These are phyloP conservation scores for Oryza nivara DNA, from an alignment of 176 grass and related monocot species.

Conservation along the genomic window DNA sequence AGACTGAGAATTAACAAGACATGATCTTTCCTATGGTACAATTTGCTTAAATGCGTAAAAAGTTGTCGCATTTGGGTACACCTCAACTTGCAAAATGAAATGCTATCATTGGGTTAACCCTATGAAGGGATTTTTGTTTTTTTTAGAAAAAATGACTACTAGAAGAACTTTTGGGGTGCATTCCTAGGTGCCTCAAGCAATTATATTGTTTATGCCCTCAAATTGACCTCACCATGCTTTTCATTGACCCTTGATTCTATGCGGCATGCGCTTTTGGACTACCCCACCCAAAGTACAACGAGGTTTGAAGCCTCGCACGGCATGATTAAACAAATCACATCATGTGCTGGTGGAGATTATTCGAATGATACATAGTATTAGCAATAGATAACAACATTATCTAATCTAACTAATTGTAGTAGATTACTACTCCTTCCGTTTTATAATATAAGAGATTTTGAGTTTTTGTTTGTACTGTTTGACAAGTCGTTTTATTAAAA, in stretches of 20 bases:
- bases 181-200: background rate
- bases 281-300: background rate
- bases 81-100: background rate
- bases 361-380: background rate
- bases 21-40: background rate
- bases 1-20: background rate
- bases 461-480: no score
- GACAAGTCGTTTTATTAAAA: no score
- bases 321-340: background rate
- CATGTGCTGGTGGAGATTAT: background rate
- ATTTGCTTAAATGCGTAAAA: background rate
- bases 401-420: no score
- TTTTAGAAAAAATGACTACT: no score
- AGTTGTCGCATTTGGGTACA: background rate
- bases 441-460: no score
- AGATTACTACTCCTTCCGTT: no score
- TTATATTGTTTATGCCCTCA: background rate
- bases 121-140: no score
- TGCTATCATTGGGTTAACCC: background rate
- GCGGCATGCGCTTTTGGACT: constrained; percentile 22
- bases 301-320: background rate
- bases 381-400: background rate
- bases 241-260: background rate
- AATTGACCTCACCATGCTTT: background rate
- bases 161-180: constrained; percentile 18